Percentiles rank a stretch among this genome's conserved stretches.
Evolutionary conservation across 768 basidiomycete genomes (phyloP).

Genomic region (Boletus barrowsii): DNA sequence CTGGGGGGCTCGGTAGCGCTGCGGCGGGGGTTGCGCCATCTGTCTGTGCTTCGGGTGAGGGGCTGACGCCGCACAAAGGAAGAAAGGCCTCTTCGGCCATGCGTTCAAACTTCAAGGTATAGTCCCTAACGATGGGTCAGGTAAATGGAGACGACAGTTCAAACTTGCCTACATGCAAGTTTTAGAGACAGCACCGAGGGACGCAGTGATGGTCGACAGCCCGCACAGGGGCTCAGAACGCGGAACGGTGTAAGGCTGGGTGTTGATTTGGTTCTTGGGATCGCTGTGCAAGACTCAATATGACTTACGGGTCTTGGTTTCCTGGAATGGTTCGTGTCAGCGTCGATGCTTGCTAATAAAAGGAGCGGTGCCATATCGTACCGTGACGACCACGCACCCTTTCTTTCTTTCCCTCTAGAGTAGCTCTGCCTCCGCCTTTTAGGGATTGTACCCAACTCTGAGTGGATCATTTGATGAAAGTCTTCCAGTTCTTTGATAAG

Average conservation of each 20-base stretch:
- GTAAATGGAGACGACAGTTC: no score
- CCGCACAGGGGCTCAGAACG: background rate
- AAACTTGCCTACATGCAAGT: constrained; percentile 2
- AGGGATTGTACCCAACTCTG: background rate
- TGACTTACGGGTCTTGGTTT: constrained; percentile 8
- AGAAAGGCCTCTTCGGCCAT: constrained; percentile 1
- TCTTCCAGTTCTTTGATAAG: constrained; percentile 10
- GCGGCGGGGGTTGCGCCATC: background rate
- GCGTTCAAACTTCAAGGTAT: constrained; percentile 2
- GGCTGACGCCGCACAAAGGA: background rate
- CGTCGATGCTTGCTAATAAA: background rate
- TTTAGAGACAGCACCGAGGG: constrained; percentile 3
- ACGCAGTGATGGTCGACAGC: constrained; percentile 4
- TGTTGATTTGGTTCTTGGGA: background rate
- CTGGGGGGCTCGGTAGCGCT: background rate
- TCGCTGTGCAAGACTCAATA: background rate
- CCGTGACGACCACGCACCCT: background rate
- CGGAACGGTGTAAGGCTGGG: background rate
- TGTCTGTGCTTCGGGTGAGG: background rate
- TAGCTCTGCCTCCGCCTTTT: background rate
- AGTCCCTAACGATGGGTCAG: constrained; percentile 8
- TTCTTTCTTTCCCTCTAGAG: background rate
- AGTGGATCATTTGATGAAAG: background rate
- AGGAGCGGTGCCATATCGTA: background rate
- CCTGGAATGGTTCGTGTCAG: background rate